A percentile compares a stretch with the other conserved stretches of the same genome.
phyloP scores from a whole-genome alignment of 129 eudicot genomes.

The Solidago caesia region DNA sequence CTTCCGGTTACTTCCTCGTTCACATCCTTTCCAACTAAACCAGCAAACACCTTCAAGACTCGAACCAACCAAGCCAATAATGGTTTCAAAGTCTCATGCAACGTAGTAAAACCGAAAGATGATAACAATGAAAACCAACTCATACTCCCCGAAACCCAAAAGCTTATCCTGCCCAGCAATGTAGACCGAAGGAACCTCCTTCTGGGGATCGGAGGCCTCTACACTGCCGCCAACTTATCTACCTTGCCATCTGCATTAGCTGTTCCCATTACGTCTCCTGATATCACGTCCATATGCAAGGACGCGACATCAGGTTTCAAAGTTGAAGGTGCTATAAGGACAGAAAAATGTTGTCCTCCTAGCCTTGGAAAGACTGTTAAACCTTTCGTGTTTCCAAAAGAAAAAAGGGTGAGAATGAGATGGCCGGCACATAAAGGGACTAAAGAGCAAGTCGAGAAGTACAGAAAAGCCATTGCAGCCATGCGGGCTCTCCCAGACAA shows the following conservation, averaged over 20 bases:
- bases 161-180: constrained; percentile 12
- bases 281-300: constrained; percentile 14
- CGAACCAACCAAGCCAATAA: constrained; percentile 15
- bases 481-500: constrained; percentile 43
- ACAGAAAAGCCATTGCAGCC: constrained; percentile 26
- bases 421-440: constrained; percentile 24
- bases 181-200: constrained; percentile 27
- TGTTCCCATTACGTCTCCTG: constrained; percentile 20
- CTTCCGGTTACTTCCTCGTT: not conserved
- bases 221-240: constrained; percentile 6
- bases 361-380: constrained; percentile 2
- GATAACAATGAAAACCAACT: constrained; percentile 19
- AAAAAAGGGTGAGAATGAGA: not conserved
- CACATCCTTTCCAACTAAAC: not conserved
- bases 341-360: constrained; percentile 21
- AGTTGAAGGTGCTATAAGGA: not conserved
- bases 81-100: constrained; percentile 27
- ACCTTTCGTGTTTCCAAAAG: not conserved
- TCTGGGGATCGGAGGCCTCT: constrained; percentile 22
- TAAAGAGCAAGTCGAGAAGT: constrained; percentile 20
- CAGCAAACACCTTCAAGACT: not conserved
- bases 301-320: not conserved
- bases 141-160: constrained; percentile 25
- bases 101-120: not conserved
- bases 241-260: constrained; percentile 15